A percentile compares a stretch with the other conserved stretches of the same genome.
These are phyloP conservation scores for Chlorencoelia australis DNA, from an alignment of 2,329 filamentous ascomycete species.

Conservation along the genomic window DNA sequence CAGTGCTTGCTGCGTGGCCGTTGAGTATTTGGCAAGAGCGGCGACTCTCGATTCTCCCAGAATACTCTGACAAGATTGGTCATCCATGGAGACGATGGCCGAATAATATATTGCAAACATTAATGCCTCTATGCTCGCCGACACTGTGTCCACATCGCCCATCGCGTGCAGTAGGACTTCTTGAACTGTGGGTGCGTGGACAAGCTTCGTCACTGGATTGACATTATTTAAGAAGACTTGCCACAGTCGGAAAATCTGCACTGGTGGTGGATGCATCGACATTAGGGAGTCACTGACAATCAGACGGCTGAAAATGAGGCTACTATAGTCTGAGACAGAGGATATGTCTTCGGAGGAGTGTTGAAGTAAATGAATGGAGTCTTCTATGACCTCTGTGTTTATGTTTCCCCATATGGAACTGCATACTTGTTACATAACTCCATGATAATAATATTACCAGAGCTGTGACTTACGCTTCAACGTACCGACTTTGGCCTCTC, in stretches of 20 bases:
- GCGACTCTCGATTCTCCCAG: constrained; percentile 38
- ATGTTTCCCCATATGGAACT: constrained; percentile 21
- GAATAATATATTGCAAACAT: background rate
- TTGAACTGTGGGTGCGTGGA: constrained; percentile 57
- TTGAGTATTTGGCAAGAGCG: constrained; percentile 44
- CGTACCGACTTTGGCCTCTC: constrained; percentile 20
- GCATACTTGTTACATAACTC: constrained; percentile 12
- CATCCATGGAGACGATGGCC: background rate
- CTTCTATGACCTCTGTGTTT: constrained; percentile 25
- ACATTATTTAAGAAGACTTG: constrained; percentile 61
- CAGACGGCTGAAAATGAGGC: constrained; percentile 40
- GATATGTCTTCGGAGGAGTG: constrained; percentile 23
- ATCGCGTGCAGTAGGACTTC: constrained; percentile 50
- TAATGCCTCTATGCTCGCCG: background rate
- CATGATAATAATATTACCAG: no score
- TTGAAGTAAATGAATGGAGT: constrained; percentile 23
- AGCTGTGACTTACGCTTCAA: constrained; percentile 23
- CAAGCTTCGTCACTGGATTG: constrained; percentile 60
- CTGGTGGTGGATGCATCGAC: constrained; percentile 43
- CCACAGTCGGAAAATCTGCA: constrained; percentile 57
- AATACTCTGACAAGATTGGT: background rate
- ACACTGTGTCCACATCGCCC: constrained; percentile 36
- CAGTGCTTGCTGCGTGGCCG: constrained; percentile 54
- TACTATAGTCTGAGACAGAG: constrained; percentile 20
- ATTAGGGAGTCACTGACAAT: constrained; percentile 30